Percentiles rank a stretch among this genome's conserved stretches.
Evolutionary conservation across 345 rosid species (phyloP).

Genomic region (Aquilaria malaccensis): DNA sequence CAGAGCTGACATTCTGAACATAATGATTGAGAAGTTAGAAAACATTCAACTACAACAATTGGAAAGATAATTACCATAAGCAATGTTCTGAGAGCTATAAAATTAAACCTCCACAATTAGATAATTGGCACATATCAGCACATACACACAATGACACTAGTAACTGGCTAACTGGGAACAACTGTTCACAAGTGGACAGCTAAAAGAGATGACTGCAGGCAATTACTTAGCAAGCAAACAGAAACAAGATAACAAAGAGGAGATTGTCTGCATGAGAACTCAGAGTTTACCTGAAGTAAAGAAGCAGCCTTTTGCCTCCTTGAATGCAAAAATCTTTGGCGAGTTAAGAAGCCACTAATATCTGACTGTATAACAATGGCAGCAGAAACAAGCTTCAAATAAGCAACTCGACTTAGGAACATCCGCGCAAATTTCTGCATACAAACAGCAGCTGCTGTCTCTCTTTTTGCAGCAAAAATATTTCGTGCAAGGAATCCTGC

Average conservation of each 20-base stretch:
- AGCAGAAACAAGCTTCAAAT: slow-evolving; percentile 44
- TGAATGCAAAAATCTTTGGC: slow-evolving; percentile 39
- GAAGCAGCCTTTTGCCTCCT: slow-evolving; percentile 70
- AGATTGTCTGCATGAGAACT: no score
- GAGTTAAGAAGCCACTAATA: slow-evolving; percentile 58
- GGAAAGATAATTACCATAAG: no score
- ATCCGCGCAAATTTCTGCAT: slow-evolving; percentile 63
- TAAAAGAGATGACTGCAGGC: no score
- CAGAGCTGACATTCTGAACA: no score
- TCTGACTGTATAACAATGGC: slow-evolving; percentile 54
- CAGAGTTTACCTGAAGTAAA: slow-evolving; percentile 59
- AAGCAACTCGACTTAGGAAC: slow-evolving; percentile 49
- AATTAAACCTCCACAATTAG: no score
- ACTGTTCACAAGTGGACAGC: no score
- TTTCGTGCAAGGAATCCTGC: slow-evolving; percentile 77
- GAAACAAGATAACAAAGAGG: background rate
- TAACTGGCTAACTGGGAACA: no score
- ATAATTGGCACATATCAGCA: no score
- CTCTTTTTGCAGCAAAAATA: slow-evolving; percentile 46
- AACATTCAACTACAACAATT: no score
- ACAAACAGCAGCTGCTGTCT: slow-evolving; percentile 58
- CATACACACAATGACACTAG: no score
- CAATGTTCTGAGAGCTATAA: no score
- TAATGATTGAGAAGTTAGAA: no score
- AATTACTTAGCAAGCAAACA: background rate